Evolutionary conservation across 345 rosid genomes (phyloP).

Genomic region (Populus euphratica): DNA sequence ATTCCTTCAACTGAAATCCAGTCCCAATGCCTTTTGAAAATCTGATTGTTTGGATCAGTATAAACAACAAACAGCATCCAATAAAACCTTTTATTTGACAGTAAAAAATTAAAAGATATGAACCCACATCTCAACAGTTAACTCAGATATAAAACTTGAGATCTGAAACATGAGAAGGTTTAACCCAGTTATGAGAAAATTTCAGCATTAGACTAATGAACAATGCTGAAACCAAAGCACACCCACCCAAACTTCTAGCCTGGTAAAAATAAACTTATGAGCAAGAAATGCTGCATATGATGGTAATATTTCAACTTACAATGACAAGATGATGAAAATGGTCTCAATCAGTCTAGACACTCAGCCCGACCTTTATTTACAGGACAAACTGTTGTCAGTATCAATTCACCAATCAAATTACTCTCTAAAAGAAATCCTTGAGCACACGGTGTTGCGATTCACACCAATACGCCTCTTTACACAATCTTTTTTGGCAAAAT

Average conservation of each 20-base stretch:
- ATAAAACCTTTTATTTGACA: background rate
- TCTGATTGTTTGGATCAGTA: background rate
- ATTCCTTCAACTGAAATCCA: background rate
- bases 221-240: background rate
- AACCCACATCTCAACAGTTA: background rate
- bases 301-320: background rate
- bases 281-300: background rate
- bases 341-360: conserved; percentile 7
- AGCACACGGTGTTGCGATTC: background rate
- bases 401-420: background rate
- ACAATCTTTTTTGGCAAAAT: background rate
- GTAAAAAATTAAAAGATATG: background rate
- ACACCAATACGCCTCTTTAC: background rate
- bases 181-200: background rate
- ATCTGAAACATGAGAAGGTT: background rate
- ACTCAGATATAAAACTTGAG: background rate
- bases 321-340: background rate
- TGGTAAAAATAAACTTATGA: background rate
- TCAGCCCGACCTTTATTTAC: background rate
- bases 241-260: background rate
- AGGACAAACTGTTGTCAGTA: background rate
- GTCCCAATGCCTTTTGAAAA: background rate
- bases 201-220: background rate
- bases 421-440: background rate
- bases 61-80: background rate